Conservation (phyloP, 2,329 filamentous ascomycete species). For the Microascus cirrosus region DNA sequence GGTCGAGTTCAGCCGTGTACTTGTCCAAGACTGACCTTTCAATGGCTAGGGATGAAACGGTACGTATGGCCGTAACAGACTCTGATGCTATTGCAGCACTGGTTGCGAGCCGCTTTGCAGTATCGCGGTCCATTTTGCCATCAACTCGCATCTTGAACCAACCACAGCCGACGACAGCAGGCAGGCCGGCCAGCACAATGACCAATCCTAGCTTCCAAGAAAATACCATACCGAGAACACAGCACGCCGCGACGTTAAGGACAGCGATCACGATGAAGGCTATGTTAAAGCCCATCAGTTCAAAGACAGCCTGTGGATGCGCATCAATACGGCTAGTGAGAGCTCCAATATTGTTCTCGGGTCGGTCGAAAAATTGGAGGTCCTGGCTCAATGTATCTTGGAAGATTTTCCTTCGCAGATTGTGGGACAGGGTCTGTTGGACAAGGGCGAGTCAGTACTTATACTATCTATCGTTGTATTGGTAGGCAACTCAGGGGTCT, state of each 20-base stretch:
- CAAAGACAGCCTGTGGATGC: conserved; percentile 34
- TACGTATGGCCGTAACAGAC: conserved; percentile 34
- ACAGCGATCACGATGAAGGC: conserved; percentile 31
- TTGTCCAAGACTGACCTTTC: conserved; percentile 27
- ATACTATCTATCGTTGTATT: too few relatives aligned
- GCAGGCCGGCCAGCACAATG: conserved; percentile 30
- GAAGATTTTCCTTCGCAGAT: conserved; percentile 28
- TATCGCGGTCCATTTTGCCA: conserved; percentile 30
- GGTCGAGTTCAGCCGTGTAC: conserved; percentile 18
- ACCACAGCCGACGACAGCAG: conserved; percentile 30
- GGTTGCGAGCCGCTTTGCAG: conserved; percentile 26
- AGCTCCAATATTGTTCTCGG: conserved; percentile 23
- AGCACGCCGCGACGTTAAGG: conserved; percentile 31
- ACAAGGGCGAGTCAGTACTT: too few relatives aligned
- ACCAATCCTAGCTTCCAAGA: conserved; percentile 41
- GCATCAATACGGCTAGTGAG: conserved; percentile 24
- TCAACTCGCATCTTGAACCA: conserved; percentile 37
- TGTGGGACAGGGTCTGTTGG: conserved; percentile 21
- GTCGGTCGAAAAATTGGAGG: conserved; percentile 32
- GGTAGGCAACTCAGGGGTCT: too few relatives aligned
- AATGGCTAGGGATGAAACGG: conserved; percentile 34
- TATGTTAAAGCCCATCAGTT: conserved; percentile 36
- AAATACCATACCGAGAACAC: conserved; percentile 30
- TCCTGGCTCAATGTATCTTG: conserved; percentile 43
- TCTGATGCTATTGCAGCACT: conserved; percentile 38